Base-by-base conservation (phyloP, 2,329 filamentous ascomycete species). In the Microdochium nivale region DNA sequence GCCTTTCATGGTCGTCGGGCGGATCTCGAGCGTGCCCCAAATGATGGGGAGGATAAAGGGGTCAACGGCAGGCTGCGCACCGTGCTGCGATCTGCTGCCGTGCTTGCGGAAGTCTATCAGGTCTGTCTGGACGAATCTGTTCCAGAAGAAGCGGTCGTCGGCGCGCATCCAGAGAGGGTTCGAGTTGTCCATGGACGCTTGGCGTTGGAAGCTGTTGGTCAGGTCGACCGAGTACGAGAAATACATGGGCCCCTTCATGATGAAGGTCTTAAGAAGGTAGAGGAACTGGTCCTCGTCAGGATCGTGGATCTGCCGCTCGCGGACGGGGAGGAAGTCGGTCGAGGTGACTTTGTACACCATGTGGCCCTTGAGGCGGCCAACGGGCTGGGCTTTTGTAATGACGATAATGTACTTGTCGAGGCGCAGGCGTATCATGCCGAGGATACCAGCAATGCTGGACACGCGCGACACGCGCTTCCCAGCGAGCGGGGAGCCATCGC, bases 111-210 rank as follows among this genome's bases (percentile, higher is more conserved):
- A 95, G 66, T 96, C 84, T 62, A 97, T 96, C 53, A 99, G 72
- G 63, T 96, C 90, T 8, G 88, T 86, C 67, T 92, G 89, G 48
- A 97, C 80, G 68, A 96, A 95, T 57, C 86, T 86, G 71, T 99
- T 99, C 90, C 92, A 99, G 76, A 96, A 99, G 77, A 99, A 99
- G 57, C 94, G 89, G 66, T 97, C 91, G 68, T 99, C 94, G 56
- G 92, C 86, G 59, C 90, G 79, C 75, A 87, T 86, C 94, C 94
- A 99, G 53, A 97, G 71, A 13, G 94, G 91, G 51, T 79, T 74
- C 16, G 80, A 79, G 52, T 75, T 72, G 66, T 95, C 83, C 57
- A 83, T 76, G 59, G 91, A 83, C 3, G 91, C 84, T 67, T 97
- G 94, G 57, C 94, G 84, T 72, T 99, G 94, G 74, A 97, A 96